Conservation (phyloP, 352 stramenopile genomes). For the Elongisporangium anandrum region DNA sequence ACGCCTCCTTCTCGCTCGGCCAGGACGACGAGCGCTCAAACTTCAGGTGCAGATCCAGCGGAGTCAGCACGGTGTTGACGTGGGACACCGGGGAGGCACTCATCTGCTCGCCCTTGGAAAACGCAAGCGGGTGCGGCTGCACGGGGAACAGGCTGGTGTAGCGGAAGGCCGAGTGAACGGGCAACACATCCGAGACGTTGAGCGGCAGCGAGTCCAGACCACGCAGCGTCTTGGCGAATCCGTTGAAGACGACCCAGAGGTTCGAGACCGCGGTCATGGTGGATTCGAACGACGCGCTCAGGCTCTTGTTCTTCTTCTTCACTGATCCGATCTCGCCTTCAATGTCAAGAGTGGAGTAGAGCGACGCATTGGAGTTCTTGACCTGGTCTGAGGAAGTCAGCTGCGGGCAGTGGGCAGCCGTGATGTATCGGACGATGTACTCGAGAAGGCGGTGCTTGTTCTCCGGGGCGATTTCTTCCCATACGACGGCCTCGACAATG, state of each 20-base stretch:
- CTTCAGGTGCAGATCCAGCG: constrained; percentile 63
- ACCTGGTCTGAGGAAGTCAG: constrained; percentile 42
- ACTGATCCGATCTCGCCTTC: constrained; percentile 30
- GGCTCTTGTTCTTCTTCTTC: constrained; percentile 33
- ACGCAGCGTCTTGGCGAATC: constrained; percentile 71
- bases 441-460: constrained; percentile 71
- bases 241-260: constrained; percentile 79
- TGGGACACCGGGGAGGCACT: constrained; percentile 43
- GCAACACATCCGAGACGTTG: constrained; percentile 77
- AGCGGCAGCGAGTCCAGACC: constrained; percentile 79
- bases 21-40: constrained; percentile 86
- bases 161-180: constrained; percentile 77
- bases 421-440: constrained; percentile 73
- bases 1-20: constrained; percentile 75
- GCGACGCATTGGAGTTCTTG: constrained; percentile 68
- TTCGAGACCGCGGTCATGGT: constrained; percentile 76
- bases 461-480: constrained; percentile 70
- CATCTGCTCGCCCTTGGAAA: constrained; percentile 66
- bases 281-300: constrained; percentile 53
- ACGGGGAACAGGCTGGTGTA: constrained; percentile 85
- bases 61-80: constrained; percentile 74
- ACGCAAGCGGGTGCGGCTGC: constrained; percentile 81
- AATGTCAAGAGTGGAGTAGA: constrained; percentile 65
- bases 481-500: constrained; percentile 88
- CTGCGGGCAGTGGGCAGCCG: constrained; percentile 57